These are phyloP conservation scores for Acacia acuminata DNA, from an alignment of 306 rosid species.

Conservation along the genomic window DNA sequence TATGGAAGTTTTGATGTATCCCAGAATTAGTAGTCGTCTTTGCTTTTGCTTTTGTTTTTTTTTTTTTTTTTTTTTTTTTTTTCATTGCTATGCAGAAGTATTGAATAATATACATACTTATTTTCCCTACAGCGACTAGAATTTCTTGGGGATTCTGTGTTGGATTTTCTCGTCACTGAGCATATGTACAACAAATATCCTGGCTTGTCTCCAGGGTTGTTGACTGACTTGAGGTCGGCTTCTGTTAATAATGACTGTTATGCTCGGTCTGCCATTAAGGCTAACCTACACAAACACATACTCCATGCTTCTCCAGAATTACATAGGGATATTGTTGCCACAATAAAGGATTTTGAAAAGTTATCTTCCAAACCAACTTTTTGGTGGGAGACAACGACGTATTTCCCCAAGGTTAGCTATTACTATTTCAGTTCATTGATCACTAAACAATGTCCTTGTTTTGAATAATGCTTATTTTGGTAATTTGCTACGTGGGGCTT, in stretches of 20 bases:
- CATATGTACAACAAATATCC: constrained; percentile 55
- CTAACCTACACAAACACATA: constrained; percentile 55
- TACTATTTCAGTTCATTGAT: background rate
- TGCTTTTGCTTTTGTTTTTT: no score
- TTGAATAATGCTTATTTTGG: background rate
- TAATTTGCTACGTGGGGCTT: background rate
- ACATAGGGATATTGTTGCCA: constrained; percentile 36
- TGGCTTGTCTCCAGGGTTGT: constrained; percentile 40
- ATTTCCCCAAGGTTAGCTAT: constrained; percentile 54
- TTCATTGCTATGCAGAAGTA: background rate
- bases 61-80: background rate
- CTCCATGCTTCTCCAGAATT: constrained; percentile 44
- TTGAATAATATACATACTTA: background rate
- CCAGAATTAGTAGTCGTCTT: background rate
- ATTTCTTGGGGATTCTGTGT: constrained; percentile 74
- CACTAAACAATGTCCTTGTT: background rate
- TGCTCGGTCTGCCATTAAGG: constrained; percentile 53
- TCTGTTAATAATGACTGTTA: constrained; percentile 70
- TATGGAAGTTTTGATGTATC: background rate
- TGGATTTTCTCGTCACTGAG: constrained; percentile 61
- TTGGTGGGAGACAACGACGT: constrained; percentile 61
- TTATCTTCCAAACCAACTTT: constrained; percentile 45
- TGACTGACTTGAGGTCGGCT: constrained; percentile 74
- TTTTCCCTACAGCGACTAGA: constrained; percentile 59
- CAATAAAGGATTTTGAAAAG: constrained; percentile 33